Evolutionary conservation across 2,329 filamentous ascomycete species (phyloP).

Genomic region (Ophiostoma ulmi): DNA sequence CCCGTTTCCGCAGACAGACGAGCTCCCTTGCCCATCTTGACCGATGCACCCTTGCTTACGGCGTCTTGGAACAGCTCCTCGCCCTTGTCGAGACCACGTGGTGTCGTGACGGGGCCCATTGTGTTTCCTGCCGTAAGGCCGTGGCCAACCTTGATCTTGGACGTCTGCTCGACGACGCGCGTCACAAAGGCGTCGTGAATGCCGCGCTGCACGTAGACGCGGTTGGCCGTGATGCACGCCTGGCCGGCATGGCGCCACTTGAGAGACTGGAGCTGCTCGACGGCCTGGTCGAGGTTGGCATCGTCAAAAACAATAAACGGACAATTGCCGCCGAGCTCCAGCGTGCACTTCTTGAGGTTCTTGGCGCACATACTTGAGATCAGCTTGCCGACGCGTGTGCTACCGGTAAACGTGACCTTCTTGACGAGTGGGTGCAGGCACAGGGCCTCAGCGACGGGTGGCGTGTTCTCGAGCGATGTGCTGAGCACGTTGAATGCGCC

Average conservation of each 20-base stretch:
- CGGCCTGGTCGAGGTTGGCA: conserved; percentile 59
- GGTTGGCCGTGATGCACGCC: conserved; percentile 60
- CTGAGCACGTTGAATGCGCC: conserved; percentile 58
- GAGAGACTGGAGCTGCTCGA: conserved; percentile 38
- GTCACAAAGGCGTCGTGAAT: conserved; percentile 47
- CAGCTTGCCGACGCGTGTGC: conserved; percentile 63
- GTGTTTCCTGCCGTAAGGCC: conserved; percentile 53
- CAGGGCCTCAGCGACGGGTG: conserved; percentile 42
- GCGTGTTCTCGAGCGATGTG: conserved; percentile 43
- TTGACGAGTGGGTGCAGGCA: conserved; percentile 43
- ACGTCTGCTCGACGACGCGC: conserved; percentile 42
- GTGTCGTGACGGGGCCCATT: conserved; percentile 56
- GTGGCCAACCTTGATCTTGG: conserved; percentile 56
- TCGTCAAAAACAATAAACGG: conserved; percentile 63
- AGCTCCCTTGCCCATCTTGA: conserved; percentile 57
- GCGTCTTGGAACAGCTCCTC: conserved; percentile 60
- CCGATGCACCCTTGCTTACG: conserved; percentile 54
- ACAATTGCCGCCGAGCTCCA: conserved; percentile 69
- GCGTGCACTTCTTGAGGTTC: conserved; percentile 61
- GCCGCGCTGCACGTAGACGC: conserved; percentile 58
- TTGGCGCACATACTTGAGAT: conserved; percentile 59
- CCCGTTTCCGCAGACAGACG: conserved; percentile 31
- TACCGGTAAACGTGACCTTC: conserved; percentile 75
- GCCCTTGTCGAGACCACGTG: conserved; percentile 52
- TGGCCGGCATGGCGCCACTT: conserved; percentile 54